phyloP scores from a whole-genome alignment of 1,284 basidiomycete species.

The Ceratobasidium sp. region DNA sequence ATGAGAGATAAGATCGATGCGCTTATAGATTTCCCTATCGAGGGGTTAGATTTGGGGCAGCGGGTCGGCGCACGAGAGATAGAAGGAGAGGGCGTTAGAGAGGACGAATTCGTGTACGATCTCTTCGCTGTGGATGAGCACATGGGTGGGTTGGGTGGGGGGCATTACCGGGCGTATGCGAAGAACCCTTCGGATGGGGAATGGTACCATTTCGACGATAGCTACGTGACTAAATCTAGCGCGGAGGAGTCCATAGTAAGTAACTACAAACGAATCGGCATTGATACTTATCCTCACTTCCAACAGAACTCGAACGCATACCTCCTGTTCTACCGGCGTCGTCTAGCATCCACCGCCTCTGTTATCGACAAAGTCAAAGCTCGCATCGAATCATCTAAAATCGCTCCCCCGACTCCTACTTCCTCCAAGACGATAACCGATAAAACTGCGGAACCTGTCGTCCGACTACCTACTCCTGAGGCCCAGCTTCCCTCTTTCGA shows the following conservation, averaged over 20 bases:
- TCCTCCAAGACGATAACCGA: neutral
- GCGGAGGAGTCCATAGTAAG: conserved; percentile 80
- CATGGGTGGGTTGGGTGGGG: conserved; percentile 94
- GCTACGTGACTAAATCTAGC: conserved; percentile 75
- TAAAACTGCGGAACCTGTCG: neutral
- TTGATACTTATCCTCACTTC: conserved; percentile 30
- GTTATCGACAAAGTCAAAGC: conserved; percentile 25
- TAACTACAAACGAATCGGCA: conserved; percentile 46
- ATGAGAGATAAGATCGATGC: conserved; percentile 97
- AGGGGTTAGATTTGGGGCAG: conserved; percentile 81
- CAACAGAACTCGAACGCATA: conserved; percentile 92
- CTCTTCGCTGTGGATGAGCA: conserved; percentile 96
- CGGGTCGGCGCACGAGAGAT: conserved; percentile 77
- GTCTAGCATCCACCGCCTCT: conserved; percentile 69
- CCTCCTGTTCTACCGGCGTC: conserved; percentile 93
- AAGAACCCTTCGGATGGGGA: conserved; percentile 84
- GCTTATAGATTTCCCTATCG: conserved; percentile 89
- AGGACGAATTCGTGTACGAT: conserved; percentile 73
- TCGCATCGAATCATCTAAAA: neutral
- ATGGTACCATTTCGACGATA: conserved; percentile 99
- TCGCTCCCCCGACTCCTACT: neutral
- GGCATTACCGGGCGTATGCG: conserved; percentile 97
- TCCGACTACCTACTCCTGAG: conserved; percentile 7
- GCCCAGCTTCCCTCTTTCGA: conserved; percentile 20
- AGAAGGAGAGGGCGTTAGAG: conserved; percentile 51